These are phyloP conservation scores for Monosporascus sp. DNA, from an alignment of 2,329 filamentous ascomycete genomes.

Conservation along the genomic window DNA sequence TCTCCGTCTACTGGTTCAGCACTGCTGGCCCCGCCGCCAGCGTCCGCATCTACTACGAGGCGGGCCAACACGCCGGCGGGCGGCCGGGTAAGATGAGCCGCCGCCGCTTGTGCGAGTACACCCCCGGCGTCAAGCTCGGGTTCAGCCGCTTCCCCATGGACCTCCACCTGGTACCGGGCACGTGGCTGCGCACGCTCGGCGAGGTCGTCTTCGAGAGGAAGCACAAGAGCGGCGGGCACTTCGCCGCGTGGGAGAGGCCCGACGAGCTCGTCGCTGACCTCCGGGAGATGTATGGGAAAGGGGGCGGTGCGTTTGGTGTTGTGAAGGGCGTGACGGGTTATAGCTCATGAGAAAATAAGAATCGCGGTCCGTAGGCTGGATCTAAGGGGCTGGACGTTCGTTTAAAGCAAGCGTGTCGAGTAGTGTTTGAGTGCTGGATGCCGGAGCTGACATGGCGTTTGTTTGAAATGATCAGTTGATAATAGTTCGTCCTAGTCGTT, in stretches of 20 bases:
- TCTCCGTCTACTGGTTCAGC: conserved; percentile 69
- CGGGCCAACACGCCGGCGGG: conserved; percentile 33
- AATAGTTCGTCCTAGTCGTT: too few species aligned
- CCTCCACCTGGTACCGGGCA: conserved; percentile 45
- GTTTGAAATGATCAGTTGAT: too few species aligned
- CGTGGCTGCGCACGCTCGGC: conserved; percentile 56
- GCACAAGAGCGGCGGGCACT: conserved; percentile 53
- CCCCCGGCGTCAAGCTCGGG: conserved; percentile 32
- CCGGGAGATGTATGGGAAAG: conserved; percentile 52
- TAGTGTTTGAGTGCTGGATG: too few species aligned
- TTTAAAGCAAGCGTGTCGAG: too few species aligned
- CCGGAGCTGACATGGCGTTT: too few species aligned
- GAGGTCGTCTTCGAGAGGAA: conserved; percentile 52
- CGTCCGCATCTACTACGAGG: conserved; percentile 69
- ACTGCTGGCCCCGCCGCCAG: conserved; percentile 62
- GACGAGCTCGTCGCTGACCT: conserved; percentile 49
- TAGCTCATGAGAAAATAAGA: conserved; percentile 5
- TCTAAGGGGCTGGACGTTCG: too few species aligned
- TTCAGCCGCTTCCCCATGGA: conserved; percentile 57
- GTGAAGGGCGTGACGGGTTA: conserved; percentile 25
- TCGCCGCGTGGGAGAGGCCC: conserved; percentile 56
- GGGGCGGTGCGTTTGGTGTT: conserved; percentile 38
- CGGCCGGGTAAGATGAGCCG: conserved; percentile 16
- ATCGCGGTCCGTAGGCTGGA: not conserved
- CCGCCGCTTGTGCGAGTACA: conserved; percentile 17